Base-by-base conservation (phyloP, 73 alveolate species). In the Blepharisma stoltei region DNA sequence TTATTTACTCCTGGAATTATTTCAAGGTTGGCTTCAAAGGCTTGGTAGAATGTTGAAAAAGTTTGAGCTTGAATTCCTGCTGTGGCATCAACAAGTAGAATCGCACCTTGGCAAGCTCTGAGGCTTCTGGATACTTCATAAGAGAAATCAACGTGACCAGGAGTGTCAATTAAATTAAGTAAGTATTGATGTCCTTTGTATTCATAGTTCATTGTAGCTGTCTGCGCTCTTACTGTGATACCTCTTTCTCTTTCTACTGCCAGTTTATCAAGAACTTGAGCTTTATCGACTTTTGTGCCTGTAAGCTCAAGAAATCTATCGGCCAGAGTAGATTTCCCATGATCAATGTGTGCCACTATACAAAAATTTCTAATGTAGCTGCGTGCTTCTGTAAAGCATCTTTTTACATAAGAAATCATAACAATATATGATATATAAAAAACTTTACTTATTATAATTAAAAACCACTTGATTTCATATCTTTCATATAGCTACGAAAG, bases 91-190 rank as follows among this genome's bases (percentile, higher is more conserved):
- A 90, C 91, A 9, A 95, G 80, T 18, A 95, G 78, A 45, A 95
- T 82, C 1, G 98, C 97, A 0, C 98, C 99, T 80, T 94, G 93
- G 52, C 99, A 95, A 7, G 98, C 97, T 37, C 91, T 87, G 49
- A 95, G 90, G 45, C 95, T 85, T 52, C 99, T 84, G 27, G 94
- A 93, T 45, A 95, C 99, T 87, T 95, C 95, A 79, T 95, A 95
- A 43, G 94, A 73, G 76, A 95, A 95, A 78, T 95, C 99, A 52
- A 90, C 96, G 60, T 95, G 99, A 1, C 99, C 99, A 6, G 99
- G 99, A 8, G 99, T 95, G 80, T 95, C 99, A 79, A 95, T 90
- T 71, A 95, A 76, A 76, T 95, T 95, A 44, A 92, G 78, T 70
- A 92, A 54, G 82, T 94, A 92, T 54, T 81, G 76, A 37, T 76